These are phyloP conservation scores for Sarocladium strictum DNA, from an alignment of 2,329 filamentous ascomycete genomes.

Conservation along the genomic window DNA sequence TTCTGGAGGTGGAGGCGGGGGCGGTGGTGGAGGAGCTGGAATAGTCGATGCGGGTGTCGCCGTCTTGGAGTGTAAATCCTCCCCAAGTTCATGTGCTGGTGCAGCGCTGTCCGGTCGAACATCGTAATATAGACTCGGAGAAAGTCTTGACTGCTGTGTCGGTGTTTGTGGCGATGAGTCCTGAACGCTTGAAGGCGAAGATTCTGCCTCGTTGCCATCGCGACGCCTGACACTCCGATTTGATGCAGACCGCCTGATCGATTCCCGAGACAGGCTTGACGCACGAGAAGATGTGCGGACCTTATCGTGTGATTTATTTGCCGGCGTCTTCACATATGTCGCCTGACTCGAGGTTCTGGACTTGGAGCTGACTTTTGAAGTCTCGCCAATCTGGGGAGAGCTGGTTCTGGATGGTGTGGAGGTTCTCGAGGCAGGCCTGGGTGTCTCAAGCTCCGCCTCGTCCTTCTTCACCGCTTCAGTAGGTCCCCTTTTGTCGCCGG, in stretches of 20 bases:
- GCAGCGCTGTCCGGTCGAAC: slow-evolving; percentile 28
- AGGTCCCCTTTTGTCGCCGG: slow-evolving; percentile 32
- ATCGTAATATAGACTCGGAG: slow-evolving; percentile 35
- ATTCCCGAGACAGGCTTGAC: slow-evolving; percentile 28
- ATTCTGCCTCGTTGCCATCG: slow-evolving; percentile 37
- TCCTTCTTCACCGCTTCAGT: slow-evolving; percentile 14
- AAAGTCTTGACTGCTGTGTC: slow-evolving; percentile 47
- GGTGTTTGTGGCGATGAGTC: slow-evolving; percentile 58
- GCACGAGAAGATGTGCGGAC: slow-evolving; percentile 27
- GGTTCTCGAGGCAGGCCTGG: slow-evolving; percentile 36
- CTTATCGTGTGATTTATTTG: slow-evolving; percentile 29
- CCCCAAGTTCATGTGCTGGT: slow-evolving; percentile 31
- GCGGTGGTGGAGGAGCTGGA: slow-evolving; percentile 41
- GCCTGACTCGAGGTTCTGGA: slow-evolving; percentile 55
- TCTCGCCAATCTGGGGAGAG: slow-evolving; percentile 39
- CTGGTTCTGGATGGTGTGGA: slow-evolving; percentile 37
- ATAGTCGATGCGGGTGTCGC: slow-evolving; percentile 30
- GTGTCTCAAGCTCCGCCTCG: slow-evolving; percentile 20
- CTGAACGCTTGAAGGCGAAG: slow-evolving; percentile 41
- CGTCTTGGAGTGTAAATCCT: slow-evolving; percentile 29
- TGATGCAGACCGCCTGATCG: slow-evolving; percentile 32
- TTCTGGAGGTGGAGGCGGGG: slow-evolving; percentile 70
- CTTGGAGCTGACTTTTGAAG: slow-evolving; percentile 46
- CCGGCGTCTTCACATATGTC: slow-evolving; percentile 39
- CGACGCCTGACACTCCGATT: slow-evolving; percentile 23